Percentiles rank a stretch among this genome's conserved stretches.
Conservation (phyloP, 1,284 basidiomycete genomes). For the Pseudozyma pruni region DNA sequence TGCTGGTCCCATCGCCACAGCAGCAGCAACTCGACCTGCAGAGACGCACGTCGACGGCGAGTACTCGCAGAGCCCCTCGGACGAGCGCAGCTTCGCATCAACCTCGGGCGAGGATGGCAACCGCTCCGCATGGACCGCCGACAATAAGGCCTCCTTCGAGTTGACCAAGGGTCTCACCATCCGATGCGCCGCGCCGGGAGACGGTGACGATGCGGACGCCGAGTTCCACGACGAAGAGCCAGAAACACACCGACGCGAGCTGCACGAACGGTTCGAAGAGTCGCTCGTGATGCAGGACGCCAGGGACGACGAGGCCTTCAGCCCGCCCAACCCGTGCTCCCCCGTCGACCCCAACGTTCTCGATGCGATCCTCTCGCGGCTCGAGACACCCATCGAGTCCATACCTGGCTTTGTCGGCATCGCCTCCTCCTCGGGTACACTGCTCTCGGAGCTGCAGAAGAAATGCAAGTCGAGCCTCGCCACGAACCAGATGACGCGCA, state of each 20-base stretch:
- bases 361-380: slow-evolving; percentile 74
- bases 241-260: slow-evolving; percentile 9
- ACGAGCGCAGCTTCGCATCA: slow-evolving; percentile 41
- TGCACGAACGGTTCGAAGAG: slow-evolving; percentile 36
- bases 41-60: slow-evolving; percentile 8
- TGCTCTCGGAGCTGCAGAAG: slow-evolving; percentile 75
- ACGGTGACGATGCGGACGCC: slow-evolving; percentile 15
- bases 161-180: slow-evolving; percentile 49
- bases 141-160: slow-evolving; percentile 42
- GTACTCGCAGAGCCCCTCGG: slow-evolving; percentile 30
- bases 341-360: slow-evolving; percentile 81
- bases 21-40: neutral
- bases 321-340: slow-evolving; percentile 84
- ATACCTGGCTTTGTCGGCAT: slow-evolving; percentile 78
- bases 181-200: slow-evolving; percentile 16
- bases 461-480: slow-evolving; percentile 67
- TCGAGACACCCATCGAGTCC: slow-evolving; percentile 72
- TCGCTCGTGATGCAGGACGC: slow-evolving; percentile 33
- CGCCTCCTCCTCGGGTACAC: slow-evolving; percentile 72
- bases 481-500: slow-evolving; percentile 47
- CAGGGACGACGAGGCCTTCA: slow-evolving; percentile 3
- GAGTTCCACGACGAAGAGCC: slow-evolving; percentile 15
- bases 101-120: slow-evolving; percentile 34
- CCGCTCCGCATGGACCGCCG: slow-evolving; percentile 35
- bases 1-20: slow-evolving; percentile 16